Base-by-base conservation (phyloP, 2,329 filamentous ascomycete species). In the Aurifilum marmelostoma region DNA sequence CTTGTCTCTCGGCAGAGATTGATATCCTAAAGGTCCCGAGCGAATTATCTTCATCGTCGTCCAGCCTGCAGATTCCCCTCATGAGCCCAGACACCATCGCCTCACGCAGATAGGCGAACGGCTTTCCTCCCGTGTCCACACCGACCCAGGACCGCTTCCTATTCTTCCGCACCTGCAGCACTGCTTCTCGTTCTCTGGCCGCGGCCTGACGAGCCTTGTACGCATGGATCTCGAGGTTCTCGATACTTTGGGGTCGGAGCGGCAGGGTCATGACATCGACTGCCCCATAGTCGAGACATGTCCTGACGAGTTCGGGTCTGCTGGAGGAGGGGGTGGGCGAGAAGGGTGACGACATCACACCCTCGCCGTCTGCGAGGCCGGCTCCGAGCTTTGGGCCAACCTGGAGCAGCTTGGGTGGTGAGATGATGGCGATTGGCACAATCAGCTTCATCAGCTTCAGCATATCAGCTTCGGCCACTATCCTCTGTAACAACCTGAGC, bases 101-200 rank as follows among this genome's bases (percentile, higher is more conserved):
- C 81, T 97, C 94, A 70, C 94, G 87, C 67, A 97, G 82, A 80
- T 97, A 97, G 21, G 93, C 90, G 80, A 94, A 97, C 1, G 94
- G 93, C 77, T 94, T 91, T 74, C 93, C 88, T 73, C 95, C 92
- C 16, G 69, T 71, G 75, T 92, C 88, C 14, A 97, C 87, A 34
- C 94, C 94, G 56, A 97, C 93, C 94, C 94, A 97, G 0, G 94
- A 97, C 66, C 93, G 88, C 79, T 97, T 97, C 67, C 94, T 87
- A 59, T 90, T 89, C 73, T 91, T 89, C 75, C 91, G 91, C 69
- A 91, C 84, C 70, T 92, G 91, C 68, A 94, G 77, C 71, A 94
- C 86, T 24, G 89, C 88, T 69, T 91, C 86, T 76, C 93, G 90
- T 75, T 94, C 91, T 75, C 88, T 89, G 43, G 87, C 84, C 29